A percentile compares a stretch with the other conserved stretches of the same genome.
Evolutionary conservation across 257 asterid genomes (phyloP).

Genomic region (Handroanthus guayacan): DNA sequence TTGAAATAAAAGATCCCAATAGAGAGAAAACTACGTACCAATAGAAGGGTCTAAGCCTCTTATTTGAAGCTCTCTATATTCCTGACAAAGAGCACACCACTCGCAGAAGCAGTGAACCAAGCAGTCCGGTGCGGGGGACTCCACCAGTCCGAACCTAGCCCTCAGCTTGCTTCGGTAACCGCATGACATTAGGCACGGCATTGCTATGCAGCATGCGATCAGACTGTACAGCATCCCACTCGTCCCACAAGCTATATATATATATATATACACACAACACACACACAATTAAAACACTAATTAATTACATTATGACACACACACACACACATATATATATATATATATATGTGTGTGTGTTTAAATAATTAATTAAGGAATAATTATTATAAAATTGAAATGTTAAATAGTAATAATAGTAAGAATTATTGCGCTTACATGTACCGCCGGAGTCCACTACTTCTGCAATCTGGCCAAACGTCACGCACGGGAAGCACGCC

Average conservation of each 20-base stretch:
- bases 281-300: not conserved
- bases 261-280: not conserved
- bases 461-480: constrained; percentile 75
- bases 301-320: not conserved
- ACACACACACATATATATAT: not conserved
- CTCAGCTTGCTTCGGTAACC: constrained; percentile 67
- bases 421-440: constrained; percentile 39
- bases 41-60: constrained; percentile 69
- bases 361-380: too few species aligned
- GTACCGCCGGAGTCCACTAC: constrained; percentile 59
- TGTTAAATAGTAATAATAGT: too few species aligned
- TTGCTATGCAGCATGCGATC: constrained; percentile 47
- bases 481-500: constrained; percentile 55
- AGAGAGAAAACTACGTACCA: constrained; percentile 40
- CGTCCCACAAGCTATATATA: constrained; percentile 58
- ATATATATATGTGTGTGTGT: too few species aligned
- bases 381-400: too few species aligned
- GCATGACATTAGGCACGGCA: constrained; percentile 76
- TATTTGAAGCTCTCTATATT: constrained; percentile 63
- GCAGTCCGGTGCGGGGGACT: constrained; percentile 68
- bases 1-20: too few species aligned
- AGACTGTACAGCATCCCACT: constrained; percentile 56
- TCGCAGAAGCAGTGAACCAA: constrained; percentile 66
- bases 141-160: constrained; percentile 53
- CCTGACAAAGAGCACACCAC: constrained; percentile 79